Percentiles rank a stretch among this genome's conserved stretches.
These are phyloP conservation scores for Sonneratia caseolaris DNA, from an alignment of 345 rosid genomes.

Conservation along the genomic window DNA sequence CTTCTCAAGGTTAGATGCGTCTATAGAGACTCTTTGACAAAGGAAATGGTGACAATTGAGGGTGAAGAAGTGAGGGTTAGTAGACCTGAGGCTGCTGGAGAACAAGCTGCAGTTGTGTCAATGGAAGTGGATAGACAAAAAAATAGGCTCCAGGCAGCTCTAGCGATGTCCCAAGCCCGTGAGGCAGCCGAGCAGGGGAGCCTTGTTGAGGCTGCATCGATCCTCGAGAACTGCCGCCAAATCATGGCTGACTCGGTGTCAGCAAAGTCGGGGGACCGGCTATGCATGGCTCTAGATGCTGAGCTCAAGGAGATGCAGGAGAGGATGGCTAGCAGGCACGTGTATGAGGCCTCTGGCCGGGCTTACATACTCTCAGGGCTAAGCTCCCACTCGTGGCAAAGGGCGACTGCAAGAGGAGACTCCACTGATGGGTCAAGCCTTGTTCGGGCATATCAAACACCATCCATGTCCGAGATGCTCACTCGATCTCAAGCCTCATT, in stretches of 20 bases:
- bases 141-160: slow-evolving; percentile 81
- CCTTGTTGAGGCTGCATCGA: slow-evolving; percentile 53
- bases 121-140: slow-evolving; percentile 93
- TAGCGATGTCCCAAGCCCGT: slow-evolving; percentile 78
- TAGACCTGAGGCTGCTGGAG: slow-evolving; percentile 44
- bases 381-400: slow-evolving; percentile 98
- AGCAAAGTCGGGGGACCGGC: slow-evolving; percentile 57
- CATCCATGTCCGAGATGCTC: slow-evolving; percentile 92
- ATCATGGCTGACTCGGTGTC: slow-evolving; percentile 52
- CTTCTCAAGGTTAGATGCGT: slow-evolving; percentile 67
- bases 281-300: slow-evolving; percentile 66
- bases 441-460: slow-evolving; percentile 75
- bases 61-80: slow-evolving; percentile 44
- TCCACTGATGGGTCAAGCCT: slow-evolving; percentile 80
- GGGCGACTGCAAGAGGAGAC: slow-evolving; percentile 97
- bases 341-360: slow-evolving; percentile 85
- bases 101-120: slow-evolving; percentile 33
- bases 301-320: slow-evolving; percentile 98
- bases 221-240: slow-evolving; percentile 54
- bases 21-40: slow-evolving; percentile 67
- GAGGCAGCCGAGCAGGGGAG: slow-evolving; percentile 70
- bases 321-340: slow-evolving; percentile 87
- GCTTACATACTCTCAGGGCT: slow-evolving; percentile 95
- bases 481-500: slow-evolving; percentile 61
- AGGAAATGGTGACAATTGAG: slow-evolving; percentile 44